Base-by-base conservation (phyloP, 345 rosid species). In the Capsella bursapastoris region DNA sequence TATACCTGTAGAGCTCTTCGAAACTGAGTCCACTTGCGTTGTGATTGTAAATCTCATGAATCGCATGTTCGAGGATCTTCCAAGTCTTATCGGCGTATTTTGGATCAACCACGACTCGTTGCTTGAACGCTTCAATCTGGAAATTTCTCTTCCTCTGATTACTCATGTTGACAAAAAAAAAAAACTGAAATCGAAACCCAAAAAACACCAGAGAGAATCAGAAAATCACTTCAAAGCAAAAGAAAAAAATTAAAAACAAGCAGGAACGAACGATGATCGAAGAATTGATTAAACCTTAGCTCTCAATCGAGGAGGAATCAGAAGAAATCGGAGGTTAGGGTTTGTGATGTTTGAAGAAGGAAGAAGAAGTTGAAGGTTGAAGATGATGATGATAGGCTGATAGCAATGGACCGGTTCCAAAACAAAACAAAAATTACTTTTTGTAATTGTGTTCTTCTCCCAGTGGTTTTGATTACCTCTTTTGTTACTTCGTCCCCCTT, bases 61-160 rank as follows among this genome's bases (percentile, higher is more conserved):
- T 94, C 57, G 97, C 98, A 76, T 90, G 97, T 78, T 94, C 98
- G 8, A 94, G 89, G 69, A 91, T 85, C 84, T 84, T 89, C 98
- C 98, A 94, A 0, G 95, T 94, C 83, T 90, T 94, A 14, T 94
- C 93, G 45, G 98, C 91, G 68, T 94, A 91, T 72, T 91, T 90
- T 8, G 97, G 97, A 90, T 94, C 98, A 80, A 91, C 97, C 28
- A 91, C 95, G 57, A 94, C 96, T 44, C 93, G 86, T 69, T 94
- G 96, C 85, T 94, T 94, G 78, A 94, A 94, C 58, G 97, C 97
- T 81, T 94, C 97, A 74, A 94, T 94, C 83, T 91, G 97, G 72
- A 91, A 94, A 83, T 86, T 88, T 84, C 93, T 87, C 87, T 86
- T 91, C 90, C 87, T 94, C 84, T 88, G 98, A 82, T 90, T 91